These are phyloP conservation scores for Debaryomycetaceae sp. DNA, from an alignment of 1,139 yeast species.

Conservation along the genomic window DNA sequence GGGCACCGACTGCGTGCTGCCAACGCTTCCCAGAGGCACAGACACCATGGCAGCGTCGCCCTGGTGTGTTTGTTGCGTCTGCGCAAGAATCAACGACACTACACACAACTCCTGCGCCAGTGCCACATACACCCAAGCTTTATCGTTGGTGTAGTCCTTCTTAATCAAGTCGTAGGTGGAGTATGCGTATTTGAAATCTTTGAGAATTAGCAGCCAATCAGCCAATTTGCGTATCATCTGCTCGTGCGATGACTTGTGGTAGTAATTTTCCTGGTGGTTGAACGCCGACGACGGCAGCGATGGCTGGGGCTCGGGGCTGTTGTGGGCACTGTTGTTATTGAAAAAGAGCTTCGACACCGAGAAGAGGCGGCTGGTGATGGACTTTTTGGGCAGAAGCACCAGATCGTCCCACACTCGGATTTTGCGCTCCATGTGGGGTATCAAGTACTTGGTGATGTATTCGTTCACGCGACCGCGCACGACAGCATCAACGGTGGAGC, in stretches of 20 bases:
- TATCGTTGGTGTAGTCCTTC: constrained; percentile 73
- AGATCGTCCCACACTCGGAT: constrained; percentile 78
- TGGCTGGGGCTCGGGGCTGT: constrained; percentile 10
- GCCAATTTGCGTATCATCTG: constrained; percentile 78
- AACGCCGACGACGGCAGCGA: constrained; percentile 17
- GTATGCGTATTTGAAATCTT: constrained; percentile 84
- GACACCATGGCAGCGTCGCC: neutral
- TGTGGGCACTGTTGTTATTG: constrained; percentile 20
- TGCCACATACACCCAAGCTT: constrained; percentile 81
- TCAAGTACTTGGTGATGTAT: constrained; percentile 50
- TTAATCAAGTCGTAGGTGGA: constrained; percentile 78
- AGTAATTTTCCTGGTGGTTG: constrained; percentile 48
- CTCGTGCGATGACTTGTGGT: constrained; percentile 62
- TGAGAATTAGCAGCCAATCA: constrained; percentile 85
- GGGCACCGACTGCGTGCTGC: neutral
- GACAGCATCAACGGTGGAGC: constrained; percentile 33
- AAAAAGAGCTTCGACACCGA: constrained; percentile 61
- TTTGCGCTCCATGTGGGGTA: constrained; percentile 78
- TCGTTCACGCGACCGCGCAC: constrained; percentile 47
- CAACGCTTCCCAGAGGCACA: neutral
- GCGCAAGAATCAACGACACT: constrained; percentile 66
- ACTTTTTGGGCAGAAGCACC: constrained; percentile 61
- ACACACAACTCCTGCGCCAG: constrained; percentile 87
- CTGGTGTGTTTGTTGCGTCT: constrained; percentile 34
- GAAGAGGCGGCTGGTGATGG: constrained; percentile 71